A percentile compares a stretch with the other conserved stretches of the same genome.
These are phyloP conservation scores for Russula sp. DNA, from an alignment of 768 basidiomycete species.

Conservation along the genomic window DNA sequence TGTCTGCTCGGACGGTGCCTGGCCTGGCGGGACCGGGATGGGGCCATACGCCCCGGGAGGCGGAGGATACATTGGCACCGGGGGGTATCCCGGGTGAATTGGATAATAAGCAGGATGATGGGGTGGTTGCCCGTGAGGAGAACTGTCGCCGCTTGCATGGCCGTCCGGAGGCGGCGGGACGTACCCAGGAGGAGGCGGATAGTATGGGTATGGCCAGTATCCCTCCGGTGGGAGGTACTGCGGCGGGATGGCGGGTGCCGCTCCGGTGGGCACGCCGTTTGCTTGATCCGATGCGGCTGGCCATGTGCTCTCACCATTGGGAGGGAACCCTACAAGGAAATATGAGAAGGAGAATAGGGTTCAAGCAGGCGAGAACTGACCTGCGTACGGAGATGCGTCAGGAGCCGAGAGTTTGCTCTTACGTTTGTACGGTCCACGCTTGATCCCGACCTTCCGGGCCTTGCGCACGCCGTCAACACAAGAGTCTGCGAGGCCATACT, in stretches of 20 bases:
- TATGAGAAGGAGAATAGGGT: neutral
- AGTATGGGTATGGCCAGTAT: slow-evolving; percentile 41
- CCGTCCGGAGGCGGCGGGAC: slow-evolving; percentile 36
- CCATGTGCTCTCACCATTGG: slow-evolving; percentile 33
- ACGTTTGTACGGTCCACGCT: slow-evolving; percentile 53
- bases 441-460: slow-evolving; percentile 57
- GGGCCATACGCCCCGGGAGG: slow-evolving; percentile 27
- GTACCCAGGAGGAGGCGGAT: slow-evolving; percentile 39
- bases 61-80: slow-evolving; percentile 30
- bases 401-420: slow-evolving; percentile 34
- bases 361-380: slow-evolving; percentile 11
- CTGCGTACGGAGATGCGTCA: slow-evolving; percentile 26
- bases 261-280: slow-evolving; percentile 24
- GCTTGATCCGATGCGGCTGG: slow-evolving; percentile 22
- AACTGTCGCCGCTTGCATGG: slow-evolving; percentile 28
- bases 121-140: slow-evolving; percentile 29
- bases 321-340: slow-evolving; percentile 21
- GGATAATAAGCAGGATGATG: slow-evolving; percentile 37
- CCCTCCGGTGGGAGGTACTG: slow-evolving; percentile 36
- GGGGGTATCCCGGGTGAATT: slow-evolving; percentile 33
- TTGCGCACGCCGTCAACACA: slow-evolving; percentile 58
- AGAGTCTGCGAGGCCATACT: slow-evolving; percentile 52
- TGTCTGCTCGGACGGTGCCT: slow-evolving; percentile 7
- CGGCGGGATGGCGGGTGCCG: slow-evolving; percentile 29
- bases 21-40: slow-evolving; percentile 14